phyloP scores from a whole-genome alignment of 768 basidiomycete species.

The Pleurotus platypus region DNA sequence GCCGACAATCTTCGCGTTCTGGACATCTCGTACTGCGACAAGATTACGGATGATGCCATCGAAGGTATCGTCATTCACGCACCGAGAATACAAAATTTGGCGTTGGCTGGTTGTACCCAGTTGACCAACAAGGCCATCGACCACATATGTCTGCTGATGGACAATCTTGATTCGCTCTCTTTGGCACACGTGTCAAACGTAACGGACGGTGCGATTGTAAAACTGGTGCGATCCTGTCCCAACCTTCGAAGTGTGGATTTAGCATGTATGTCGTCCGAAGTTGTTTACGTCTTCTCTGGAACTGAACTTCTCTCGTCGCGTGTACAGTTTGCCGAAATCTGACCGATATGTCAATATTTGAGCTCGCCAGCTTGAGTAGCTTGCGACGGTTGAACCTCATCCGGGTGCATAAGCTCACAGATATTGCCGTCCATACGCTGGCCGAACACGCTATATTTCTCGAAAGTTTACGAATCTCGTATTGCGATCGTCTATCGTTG shows the following conservation, averaged over 20 bases:
- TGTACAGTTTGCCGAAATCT: slow-evolving; percentile 70
- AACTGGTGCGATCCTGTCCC: slow-evolving; percentile 65
- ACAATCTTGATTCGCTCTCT: slow-evolving; percentile 74
- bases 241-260: slow-evolving; percentile 82
- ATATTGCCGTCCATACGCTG: slow-evolving; percentile 75
- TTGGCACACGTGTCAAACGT: slow-evolving; percentile 77
- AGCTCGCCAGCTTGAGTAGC: slow-evolving; percentile 65
- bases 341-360: slow-evolving; percentile 83
- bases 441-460: slow-evolving; percentile 67
- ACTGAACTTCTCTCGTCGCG: slow-evolving; percentile 9
- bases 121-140: slow-evolving; percentile 72
- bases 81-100: slow-evolving; percentile 70
- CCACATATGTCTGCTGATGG: slow-evolving; percentile 67
- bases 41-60: slow-evolving; percentile 73
- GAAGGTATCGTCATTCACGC: slow-evolving; percentile 74
- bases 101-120: slow-evolving; percentile 70
- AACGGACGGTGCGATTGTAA: slow-evolving; percentile 72
- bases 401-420: slow-evolving; percentile 79
- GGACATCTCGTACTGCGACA: slow-evolving; percentile 69
- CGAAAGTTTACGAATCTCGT: slow-evolving; percentile 82
- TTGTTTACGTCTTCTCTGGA: slow-evolving; percentile 1
- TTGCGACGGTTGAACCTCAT: slow-evolving; percentile 79
- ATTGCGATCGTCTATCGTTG: slow-evolving; percentile 79
- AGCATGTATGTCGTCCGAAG: slow-evolving; percentile 58
- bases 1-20: slow-evolving; percentile 76